phyloP scores from a whole-genome alignment of 371 early-diverging fungal genomes.

The Mucor lusitanicus region DNA sequence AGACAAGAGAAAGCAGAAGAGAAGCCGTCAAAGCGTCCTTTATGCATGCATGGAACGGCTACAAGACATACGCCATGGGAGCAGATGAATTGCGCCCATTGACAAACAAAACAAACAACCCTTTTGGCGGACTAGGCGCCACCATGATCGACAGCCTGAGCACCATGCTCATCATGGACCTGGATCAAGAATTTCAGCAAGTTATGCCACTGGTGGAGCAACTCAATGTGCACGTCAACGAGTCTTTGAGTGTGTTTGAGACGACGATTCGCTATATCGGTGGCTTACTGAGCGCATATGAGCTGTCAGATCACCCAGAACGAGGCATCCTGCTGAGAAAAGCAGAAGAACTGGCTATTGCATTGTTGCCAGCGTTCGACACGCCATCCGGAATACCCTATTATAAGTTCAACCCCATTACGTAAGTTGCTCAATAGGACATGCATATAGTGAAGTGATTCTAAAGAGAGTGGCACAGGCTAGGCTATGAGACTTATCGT shows the following conservation, averaged over 20 bases:
- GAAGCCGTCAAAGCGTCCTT: conserved; percentile 44
- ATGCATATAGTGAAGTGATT: too few relatives aligned
- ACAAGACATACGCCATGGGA: conserved; percentile 53
- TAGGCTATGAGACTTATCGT: not conserved
- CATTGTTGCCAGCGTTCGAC: conserved; percentile 60
- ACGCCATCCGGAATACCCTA: conserved; percentile 59
- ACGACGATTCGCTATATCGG: conserved; percentile 87
- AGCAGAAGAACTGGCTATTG: conserved; percentile 55
- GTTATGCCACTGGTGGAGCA: conserved; percentile 58
- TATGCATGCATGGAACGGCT: conserved; percentile 72
- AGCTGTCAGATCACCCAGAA: conserved; percentile 48
- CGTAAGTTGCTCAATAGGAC: too few relatives aligned
- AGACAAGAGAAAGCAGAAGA: conserved; percentile 10
- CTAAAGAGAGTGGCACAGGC: not conserved
- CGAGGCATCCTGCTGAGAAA: conserved; percentile 36
- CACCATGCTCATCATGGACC: conserved; percentile 79
- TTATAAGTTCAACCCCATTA: conserved; percentile 37
- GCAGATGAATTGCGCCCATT: conserved; percentile 54
- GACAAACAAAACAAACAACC: conserved; percentile 44
- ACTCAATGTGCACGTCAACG: conserved; percentile 38
- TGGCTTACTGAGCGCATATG: conserved; percentile 81
- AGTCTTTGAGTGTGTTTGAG: conserved; percentile 80
- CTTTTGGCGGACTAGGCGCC: conserved; percentile 74
- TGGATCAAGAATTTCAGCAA: conserved; percentile 70
- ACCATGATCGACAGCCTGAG: conserved; percentile 84